Evolutionary conservation across 2,329 filamentous ascomycete genomes (phyloP).

Genomic region (Colletotrichum falcatum): DNA sequence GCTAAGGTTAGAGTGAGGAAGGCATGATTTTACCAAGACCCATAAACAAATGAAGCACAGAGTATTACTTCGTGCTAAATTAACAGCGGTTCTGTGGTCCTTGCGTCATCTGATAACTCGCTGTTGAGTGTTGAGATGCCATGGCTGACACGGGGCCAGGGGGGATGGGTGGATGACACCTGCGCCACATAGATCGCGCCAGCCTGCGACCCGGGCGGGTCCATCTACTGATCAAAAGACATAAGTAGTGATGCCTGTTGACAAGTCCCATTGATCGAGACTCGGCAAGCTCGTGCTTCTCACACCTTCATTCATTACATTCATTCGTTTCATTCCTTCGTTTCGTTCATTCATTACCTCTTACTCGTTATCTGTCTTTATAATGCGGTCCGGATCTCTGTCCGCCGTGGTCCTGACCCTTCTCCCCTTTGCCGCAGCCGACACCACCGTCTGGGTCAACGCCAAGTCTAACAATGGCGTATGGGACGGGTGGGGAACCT

Average conservation of each 20-base stretch:
- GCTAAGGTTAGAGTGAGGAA: not conserved
- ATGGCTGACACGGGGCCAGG: not conserved
- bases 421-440: slow-evolving; percentile 1
- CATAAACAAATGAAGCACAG: too few species aligned
- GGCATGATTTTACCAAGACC: not conserved
- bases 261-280: not conserved
- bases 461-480: slow-evolving; percentile 51
- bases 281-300: not conserved
- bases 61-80: too few species aligned
- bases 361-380: not conserved
- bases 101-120: not conserved
- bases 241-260: not conserved
- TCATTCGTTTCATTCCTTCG: not conserved
- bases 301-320: not conserved
- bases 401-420: slow-evolving; percentile 4
- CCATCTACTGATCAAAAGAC: not conserved
- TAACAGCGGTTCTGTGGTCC: not conserved
- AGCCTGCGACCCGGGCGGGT: not conserved
- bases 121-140: too few species aligned
- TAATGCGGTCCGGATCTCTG: slow-evolving; percentile 16
- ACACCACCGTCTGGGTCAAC: slow-evolving; percentile 25
- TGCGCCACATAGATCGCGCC: not conserved
- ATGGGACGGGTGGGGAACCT: slow-evolving; percentile 59
- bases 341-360: not conserved
- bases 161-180: too few species aligned